Evolutionary conservation across 78 protist genomes (phyloP), one percentile per base, ranked within the genome.

Genomic region (Protostelium mycophagum): DNA sequence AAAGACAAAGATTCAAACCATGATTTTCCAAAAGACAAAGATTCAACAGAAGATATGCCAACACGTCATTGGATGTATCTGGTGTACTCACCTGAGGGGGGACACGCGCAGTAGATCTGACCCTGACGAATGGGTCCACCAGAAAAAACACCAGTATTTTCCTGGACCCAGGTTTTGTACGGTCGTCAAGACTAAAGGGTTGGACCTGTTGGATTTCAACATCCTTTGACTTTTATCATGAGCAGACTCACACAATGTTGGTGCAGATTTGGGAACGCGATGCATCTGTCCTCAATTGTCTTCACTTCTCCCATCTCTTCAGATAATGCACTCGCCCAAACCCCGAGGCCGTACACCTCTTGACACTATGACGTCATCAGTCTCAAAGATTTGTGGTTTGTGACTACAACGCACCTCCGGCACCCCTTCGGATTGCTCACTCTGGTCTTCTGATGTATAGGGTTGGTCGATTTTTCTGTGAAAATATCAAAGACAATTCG

Each of bases 171-270:
- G 86, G 87, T 89, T 88, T 86, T 25, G 73, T 51, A 25, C 31
- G 73, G 16, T 51, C 73, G 73, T 5, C 16, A 25, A 51, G 73
- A 16, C 16, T 25, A 16, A 51, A 51, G 16, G 73, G 73, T 51
- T 5, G 16, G 31, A 51, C 73, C 73, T 51, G 73, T 16, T 16
- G 73, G 31, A 16, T 51, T 5, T 51, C 73, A 51, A 51, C n/a
- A n/a, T n/a, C 16, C 73, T 5, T 31, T 35, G 83, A 1, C 35
- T 28, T 16, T 34, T n/a, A n/a, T n/a, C n/a, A 51, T 5, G 37
- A 92, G 89, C 28, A 88, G 85, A 28, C 28, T 34, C n/a, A 88
- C 87, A n/a, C 86, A 10, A 83, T 93, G 95, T 38, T 93, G 95
- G 35, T 51, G 0, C 36, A 34, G 34, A 63, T 93, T 93, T 35